phyloP scores from a whole-genome alignment of 1,139 yeast genomes.

The Yarrowia galli region DNA sequence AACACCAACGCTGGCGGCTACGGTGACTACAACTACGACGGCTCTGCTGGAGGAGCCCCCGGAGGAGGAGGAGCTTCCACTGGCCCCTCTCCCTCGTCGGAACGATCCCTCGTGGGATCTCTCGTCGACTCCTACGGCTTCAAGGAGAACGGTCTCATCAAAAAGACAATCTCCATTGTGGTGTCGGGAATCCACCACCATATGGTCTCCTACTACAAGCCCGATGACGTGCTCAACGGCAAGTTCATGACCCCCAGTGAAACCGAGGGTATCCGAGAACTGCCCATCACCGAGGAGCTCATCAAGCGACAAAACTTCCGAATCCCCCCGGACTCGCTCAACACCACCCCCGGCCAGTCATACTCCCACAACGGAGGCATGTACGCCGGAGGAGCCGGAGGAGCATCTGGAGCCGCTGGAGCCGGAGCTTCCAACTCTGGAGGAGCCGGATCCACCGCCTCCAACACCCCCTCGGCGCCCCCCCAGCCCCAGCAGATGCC shows the following conservation, averaged over 20 bases:
- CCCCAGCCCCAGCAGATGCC: slow-evolving; percentile 38
- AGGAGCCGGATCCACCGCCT: background rate
- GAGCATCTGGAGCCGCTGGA: slow-evolving; percentile 1
- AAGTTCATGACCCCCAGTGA: slow-evolving; percentile 67
- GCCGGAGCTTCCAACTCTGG: slow-evolving; percentile 5
- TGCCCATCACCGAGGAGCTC: slow-evolving; percentile 64
- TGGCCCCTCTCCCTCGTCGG: slow-evolving; percentile 42
- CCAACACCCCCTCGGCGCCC: slow-evolving; percentile 22
- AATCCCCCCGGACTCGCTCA: slow-evolving; percentile 51
- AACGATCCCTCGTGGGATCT: slow-evolving; percentile 60
- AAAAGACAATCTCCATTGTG: slow-evolving; percentile 77
- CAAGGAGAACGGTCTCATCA: slow-evolving; percentile 78
- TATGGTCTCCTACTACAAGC: slow-evolving; percentile 76
- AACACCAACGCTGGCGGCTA: slow-evolving; percentile 11
- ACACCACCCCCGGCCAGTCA: slow-evolving; percentile 34
- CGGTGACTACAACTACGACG: slow-evolving; percentile 29
- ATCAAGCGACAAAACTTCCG: slow-evolving; percentile 65
- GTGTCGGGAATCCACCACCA: slow-evolving; percentile 59
- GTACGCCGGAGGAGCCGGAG: slow-evolving; percentile 16
- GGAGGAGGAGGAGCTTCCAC: slow-evolving; percentile 7
- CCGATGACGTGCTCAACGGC: slow-evolving; percentile 72
- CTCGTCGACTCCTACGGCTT: slow-evolving; percentile 68
- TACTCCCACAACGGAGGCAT: slow-evolving; percentile 36
- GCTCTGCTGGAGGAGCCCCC: slow-evolving; percentile 4
- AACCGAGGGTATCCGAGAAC: slow-evolving; percentile 58